Percentiles rank a stretch among this genome's conserved stretches.
Evolutionary conservation across 768 basidiomycete species (phyloP).

Genomic region (Amanita pseudoporphyria): DNA sequence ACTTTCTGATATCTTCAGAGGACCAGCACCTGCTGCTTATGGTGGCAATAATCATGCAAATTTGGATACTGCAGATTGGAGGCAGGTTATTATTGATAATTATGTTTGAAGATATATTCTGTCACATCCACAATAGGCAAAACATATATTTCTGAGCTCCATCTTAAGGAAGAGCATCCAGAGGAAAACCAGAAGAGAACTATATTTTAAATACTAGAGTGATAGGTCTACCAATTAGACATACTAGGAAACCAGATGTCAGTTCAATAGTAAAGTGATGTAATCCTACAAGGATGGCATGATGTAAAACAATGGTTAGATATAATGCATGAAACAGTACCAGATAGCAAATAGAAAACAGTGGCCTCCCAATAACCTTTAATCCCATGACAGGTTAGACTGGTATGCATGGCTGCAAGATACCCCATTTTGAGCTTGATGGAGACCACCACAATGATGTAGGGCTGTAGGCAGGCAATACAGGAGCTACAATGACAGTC

Average conservation of each 20-base stretch:
- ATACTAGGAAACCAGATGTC: slow-evolving; percentile 7
- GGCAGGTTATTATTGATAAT: slow-evolving; percentile 11
- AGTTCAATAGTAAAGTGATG: slow-evolving; percentile 17
- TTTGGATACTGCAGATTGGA: slow-evolving; percentile 10
- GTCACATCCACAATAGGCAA: too few relatives aligned
- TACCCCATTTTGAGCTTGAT: slow-evolving; percentile 53
- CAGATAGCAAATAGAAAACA: slow-evolving; percentile 12
- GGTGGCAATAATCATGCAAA: slow-evolving; percentile 8
- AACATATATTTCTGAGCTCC: too few relatives aligned
- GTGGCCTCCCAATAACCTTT: slow-evolving; percentile 11
- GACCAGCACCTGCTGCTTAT: slow-evolving; percentile 9
- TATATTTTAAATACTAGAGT: neutral
- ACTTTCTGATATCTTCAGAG: too few relatives aligned
- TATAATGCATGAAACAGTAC: slow-evolving; percentile 16
- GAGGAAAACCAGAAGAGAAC: too few relatives aligned
- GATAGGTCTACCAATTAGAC: neutral
- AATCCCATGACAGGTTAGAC: slow-evolving; percentile 45
- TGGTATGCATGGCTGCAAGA: slow-evolving; percentile 35
- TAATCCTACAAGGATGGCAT: slow-evolving; percentile 21
- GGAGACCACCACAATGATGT: slow-evolving; percentile 82
- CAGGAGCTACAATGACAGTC: slow-evolving; percentile 45
- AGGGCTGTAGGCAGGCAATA: slow-evolving; percentile 80
- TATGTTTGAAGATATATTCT: too few relatives aligned
- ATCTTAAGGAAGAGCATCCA: too few relatives aligned
- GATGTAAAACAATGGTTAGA: slow-evolving; percentile 17